A percentile compares a stretch with the other conserved stretches of the same genome.
Conservation (phyloP, 2,329 filamentous ascomycete genomes). For the Aspergillus pseudotamarii region DNA sequence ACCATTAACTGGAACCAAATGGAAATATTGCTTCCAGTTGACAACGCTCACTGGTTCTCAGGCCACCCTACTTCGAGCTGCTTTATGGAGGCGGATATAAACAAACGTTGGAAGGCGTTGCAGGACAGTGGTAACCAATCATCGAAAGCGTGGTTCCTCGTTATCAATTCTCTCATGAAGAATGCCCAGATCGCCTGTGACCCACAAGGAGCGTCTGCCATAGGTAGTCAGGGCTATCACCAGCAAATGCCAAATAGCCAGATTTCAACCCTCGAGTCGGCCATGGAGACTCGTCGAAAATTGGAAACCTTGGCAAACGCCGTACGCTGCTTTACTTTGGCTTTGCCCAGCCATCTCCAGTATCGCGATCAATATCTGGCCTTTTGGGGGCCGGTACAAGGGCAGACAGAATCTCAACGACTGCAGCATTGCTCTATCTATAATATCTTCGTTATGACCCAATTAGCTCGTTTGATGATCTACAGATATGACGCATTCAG, state of each 20-base stretch:
- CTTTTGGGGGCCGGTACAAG: constrained; percentile 22
- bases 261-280: neutral
- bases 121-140: constrained; percentile 34
- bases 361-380: constrained; percentile 36
- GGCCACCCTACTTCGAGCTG: constrained; percentile 25
- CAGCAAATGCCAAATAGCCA: neutral
- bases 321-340: constrained; percentile 33
- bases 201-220: constrained; percentile 7
- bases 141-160: constrained; percentile 43
- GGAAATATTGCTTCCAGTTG: constrained; percentile 39
- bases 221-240: constrained; percentile 6
- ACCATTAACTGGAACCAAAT: constrained; percentile 42
- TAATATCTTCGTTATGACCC: constrained; percentile 38
- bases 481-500: constrained; percentile 25
- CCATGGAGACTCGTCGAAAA: constrained; percentile 22
- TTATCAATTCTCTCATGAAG: constrained; percentile 45
- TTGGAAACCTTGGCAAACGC: constrained; percentile 36
- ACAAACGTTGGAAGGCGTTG: constrained; percentile 36
- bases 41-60: constrained; percentile 39
- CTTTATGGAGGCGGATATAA: constrained; percentile 34
- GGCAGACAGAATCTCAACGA: constrained; percentile 17
- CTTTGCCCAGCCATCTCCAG: constrained; percentile 31
- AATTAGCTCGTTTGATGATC: constrained; percentile 39
- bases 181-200: constrained; percentile 31
- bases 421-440: constrained; percentile 35